A percentile compares a stretch with the other conserved stretches of the same genome.
Evolutionary conservation across 306 rosid genomes (phyloP).

Genomic region (Prunus fruticosa): DNA sequence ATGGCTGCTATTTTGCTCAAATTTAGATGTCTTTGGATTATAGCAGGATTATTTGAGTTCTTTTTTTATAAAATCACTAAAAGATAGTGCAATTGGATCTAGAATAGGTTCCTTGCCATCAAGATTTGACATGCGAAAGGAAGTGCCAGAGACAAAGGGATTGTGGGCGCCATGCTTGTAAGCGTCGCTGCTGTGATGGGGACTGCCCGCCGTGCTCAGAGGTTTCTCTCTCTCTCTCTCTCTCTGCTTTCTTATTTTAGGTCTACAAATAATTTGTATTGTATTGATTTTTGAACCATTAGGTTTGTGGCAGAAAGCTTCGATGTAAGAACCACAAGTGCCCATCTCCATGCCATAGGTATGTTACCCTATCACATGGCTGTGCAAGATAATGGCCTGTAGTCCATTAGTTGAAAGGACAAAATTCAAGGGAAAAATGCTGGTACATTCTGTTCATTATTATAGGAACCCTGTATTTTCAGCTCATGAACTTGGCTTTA

Average conservation of each 20-base stretch:
- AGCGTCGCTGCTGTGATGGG: conserved; percentile 94
- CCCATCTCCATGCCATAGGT: conserved; percentile 95
- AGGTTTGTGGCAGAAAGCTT: conserved; percentile 89
- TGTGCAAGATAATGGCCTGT: conserved; percentile 14
- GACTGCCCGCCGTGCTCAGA: conserved; percentile 92
- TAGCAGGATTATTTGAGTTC: neutral
- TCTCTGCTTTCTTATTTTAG: conserved; percentile 8
- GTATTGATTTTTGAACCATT: conserved; percentile 27
- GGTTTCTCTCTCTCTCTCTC: conserved; percentile 39
- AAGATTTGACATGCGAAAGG: conserved; percentile 88
- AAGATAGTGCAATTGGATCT: conserved; percentile 44
- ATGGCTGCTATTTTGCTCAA: conserved; percentile 2
- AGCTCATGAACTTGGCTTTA: too few relatives aligned
- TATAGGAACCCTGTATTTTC: too few relatives aligned
- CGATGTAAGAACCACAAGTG: conserved; percentile 96
- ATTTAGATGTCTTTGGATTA: conserved; percentile 18
- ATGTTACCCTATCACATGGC: conserved; percentile 22
- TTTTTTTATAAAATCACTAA: conserved; percentile 15
- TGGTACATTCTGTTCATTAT: neutral
- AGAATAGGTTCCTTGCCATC: conserved; percentile 94
- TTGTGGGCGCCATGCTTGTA: conserved; percentile 87
- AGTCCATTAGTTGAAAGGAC: neutral
- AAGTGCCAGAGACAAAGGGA: conserved; percentile 79
- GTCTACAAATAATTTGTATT: conserved; percentile 17
- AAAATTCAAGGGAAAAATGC: too few relatives aligned